Conservation (phyloP, 805 yeast genomes). For the Nakazawaea pomicola region DNA sequence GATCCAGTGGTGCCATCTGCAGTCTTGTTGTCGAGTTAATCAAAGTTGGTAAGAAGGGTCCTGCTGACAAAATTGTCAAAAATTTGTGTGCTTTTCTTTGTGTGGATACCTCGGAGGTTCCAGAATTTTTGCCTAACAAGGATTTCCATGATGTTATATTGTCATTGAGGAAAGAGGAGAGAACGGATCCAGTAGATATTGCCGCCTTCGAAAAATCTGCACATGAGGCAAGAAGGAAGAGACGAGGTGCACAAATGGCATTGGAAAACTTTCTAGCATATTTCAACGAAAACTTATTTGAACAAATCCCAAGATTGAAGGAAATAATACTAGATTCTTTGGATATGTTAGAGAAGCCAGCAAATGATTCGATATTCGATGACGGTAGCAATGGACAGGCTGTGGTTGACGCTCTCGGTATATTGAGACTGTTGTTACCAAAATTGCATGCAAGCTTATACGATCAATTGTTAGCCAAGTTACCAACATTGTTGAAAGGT, state of each 20-base stretch:
- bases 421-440: conserved; percentile 69
- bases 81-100: conserved; percentile 90
- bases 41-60: conserved; percentile 54
- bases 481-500: conserved; percentile 47
- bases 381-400: conserved; percentile 63
- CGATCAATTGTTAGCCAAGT: conserved; percentile 42
- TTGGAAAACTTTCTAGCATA: conserved; percentile 51
- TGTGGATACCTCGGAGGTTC: conserved; percentile 94
- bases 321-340: conserved; percentile 66
- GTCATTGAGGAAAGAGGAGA: conserved; percentile 76
- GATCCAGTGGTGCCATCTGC: conserved; percentile 69
- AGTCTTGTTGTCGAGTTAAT: conserved; percentile 57
- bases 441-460: conserved; percentile 46
- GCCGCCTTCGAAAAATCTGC: conserved; percentile 58
- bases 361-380: conserved; percentile 22
- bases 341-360: conserved; percentile 20
- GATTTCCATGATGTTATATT: conserved; percentile 50
- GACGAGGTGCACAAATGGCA: conserved; percentile 78
- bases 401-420: conserved; percentile 81
- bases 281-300: conserved; percentile 54
- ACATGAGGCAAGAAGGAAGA: conserved; percentile 70
- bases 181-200: conserved; percentile 55
- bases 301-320: conserved; percentile 59
- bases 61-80: conserved; percentile 83
- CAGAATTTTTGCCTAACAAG: conserved; percentile 74